Conservation (phyloP, 140 eudicot species). For the Anethum foeniculum region DNA sequence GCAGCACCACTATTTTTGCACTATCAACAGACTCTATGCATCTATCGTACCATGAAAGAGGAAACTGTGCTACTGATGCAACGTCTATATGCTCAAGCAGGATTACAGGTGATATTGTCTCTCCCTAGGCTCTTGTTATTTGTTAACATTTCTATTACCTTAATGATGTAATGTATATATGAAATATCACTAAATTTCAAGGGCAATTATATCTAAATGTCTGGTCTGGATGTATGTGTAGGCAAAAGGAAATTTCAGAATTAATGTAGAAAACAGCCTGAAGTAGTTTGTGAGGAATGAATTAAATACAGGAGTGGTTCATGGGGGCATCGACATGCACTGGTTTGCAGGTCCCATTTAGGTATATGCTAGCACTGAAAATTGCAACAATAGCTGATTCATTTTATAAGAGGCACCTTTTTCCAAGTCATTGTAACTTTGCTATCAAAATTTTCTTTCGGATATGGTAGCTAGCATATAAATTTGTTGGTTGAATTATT, state of each 20-base stretch:
- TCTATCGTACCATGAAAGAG: too few species aligned
- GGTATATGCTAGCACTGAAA: slow-evolving; percentile 22
- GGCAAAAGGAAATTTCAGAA: slow-evolving; percentile 89
- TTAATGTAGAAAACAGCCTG: slow-evolving; percentile 70
- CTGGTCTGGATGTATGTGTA: slow-evolving; percentile 18
- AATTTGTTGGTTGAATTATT: not conserved
- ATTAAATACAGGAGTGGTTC: slow-evolving; percentile 40
- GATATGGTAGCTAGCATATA: not conserved
- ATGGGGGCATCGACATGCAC: slow-evolving; percentile 65
- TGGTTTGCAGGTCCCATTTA: slow-evolving; percentile 83
- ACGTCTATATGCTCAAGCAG: too few species aligned
- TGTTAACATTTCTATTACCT: not conserved
- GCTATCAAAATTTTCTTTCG: not conserved
- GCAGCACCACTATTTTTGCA: too few species aligned
- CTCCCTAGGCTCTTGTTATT: not conserved
- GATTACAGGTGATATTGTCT: too few species aligned
- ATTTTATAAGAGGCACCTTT: not conserved
- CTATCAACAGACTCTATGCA: too few species aligned
- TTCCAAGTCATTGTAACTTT: not conserved
- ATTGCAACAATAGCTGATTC: not conserved
- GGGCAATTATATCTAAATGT: too few species aligned
- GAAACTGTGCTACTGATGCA: too few species aligned
- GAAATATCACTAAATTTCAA: not conserved
- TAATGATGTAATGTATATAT: not conserved
- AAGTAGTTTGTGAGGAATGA: slow-evolving; percentile 70